Conservation (phyloP, 2,329 filamentous ascomycete species). For the Camillea tinctor region DNA sequence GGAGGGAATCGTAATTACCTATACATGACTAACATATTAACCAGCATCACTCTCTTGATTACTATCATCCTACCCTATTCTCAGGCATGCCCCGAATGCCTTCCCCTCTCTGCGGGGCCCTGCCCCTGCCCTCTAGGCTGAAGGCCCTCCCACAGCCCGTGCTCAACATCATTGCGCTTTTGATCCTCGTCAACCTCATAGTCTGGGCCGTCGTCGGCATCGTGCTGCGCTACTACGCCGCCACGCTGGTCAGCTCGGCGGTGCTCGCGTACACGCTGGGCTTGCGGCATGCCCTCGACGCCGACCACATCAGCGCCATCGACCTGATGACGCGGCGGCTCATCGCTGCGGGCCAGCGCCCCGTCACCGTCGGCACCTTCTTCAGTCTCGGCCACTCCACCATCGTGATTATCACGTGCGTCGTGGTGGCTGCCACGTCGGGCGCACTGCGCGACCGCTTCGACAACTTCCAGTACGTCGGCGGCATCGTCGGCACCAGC, state of each 20-base stretch:
- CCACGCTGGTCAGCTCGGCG: constrained; percentile 71
- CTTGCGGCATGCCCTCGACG: constrained; percentile 91
- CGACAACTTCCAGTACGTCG: constrained; percentile 73
- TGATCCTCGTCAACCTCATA: constrained; percentile 51
- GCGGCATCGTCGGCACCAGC: constrained; percentile 85
- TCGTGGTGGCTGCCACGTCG: constrained; percentile 88
- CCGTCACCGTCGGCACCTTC: constrained; percentile 90
- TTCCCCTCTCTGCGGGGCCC: constrained; percentile 5
- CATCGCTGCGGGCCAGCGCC: constrained; percentile 78
- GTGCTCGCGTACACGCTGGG: constrained; percentile 86
- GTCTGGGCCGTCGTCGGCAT: constrained; percentile 56
- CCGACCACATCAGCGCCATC: constrained; percentile 86
- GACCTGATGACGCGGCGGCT: constrained; percentile 92
- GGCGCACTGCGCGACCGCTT: constrained; percentile 81
- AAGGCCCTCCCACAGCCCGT: constrained; percentile 32
- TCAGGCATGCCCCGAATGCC: constrained; percentile 15
- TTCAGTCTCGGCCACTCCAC: constrained; percentile 94
- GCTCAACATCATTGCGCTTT: constrained; percentile 49
- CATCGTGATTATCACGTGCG: constrained; percentile 84
- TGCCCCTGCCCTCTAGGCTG: constrained; percentile 21
- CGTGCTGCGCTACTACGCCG: constrained; percentile 53
- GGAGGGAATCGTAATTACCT: no score
- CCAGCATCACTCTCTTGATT: not conserved
- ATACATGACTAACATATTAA: not conserved
- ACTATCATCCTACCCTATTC: not conserved